phyloP scores from a whole-genome alignment of 441 rosid species.

The Croton setiger region DNA sequence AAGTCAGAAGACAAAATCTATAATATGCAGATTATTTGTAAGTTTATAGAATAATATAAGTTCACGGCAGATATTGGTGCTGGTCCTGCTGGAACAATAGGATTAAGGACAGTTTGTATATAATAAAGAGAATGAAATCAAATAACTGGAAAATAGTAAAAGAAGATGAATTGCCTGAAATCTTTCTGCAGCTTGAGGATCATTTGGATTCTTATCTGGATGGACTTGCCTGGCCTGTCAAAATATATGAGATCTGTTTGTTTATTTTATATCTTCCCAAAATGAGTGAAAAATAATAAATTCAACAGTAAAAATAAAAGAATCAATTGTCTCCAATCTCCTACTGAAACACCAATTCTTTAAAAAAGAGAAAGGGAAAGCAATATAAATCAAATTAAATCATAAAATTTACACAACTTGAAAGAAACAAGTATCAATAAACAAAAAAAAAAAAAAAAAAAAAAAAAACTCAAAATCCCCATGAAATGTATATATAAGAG shows the following conservation, averaged over 20 bases:
- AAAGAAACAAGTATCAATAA: no score
- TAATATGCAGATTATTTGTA: background rate
- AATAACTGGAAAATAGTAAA: background rate
- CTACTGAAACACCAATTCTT: background rate
- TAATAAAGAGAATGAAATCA: background rate
- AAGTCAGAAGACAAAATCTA: background rate
- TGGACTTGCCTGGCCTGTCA: constrained; percentile 94
- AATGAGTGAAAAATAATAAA: background rate
- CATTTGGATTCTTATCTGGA: constrained; percentile 92
- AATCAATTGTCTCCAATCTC: background rate
- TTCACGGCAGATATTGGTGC: no score
- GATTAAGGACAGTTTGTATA: no score
- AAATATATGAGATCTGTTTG: constrained; percentile 9
- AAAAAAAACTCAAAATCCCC: background rate
- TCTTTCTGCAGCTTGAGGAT: constrained; percentile 80
- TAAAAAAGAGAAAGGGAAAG: background rate
- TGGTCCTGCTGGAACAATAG: background rate
- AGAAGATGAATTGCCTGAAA: constrained; percentile 54
- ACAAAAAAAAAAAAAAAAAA: no score
- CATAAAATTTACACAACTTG: background rate
- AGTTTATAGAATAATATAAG: no score
- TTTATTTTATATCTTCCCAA: background rate
- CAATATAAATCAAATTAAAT: background rate
- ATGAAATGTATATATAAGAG: background rate
- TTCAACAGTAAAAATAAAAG: background rate